Conservation (phyloP, 805 yeast genomes). For the Monosporozyma solicola region DNA sequence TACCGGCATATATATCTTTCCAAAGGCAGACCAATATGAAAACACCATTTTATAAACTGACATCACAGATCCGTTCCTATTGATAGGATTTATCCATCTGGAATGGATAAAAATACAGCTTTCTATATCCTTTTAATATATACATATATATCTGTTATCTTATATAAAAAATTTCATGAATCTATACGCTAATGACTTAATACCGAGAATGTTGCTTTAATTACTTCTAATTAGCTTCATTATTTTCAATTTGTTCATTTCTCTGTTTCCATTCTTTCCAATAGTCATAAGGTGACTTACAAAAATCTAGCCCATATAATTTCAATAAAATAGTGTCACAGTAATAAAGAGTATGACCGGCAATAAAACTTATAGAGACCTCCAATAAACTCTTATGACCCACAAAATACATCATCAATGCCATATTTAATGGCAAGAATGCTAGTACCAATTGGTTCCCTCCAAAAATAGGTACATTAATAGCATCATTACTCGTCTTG, state of each 20-base stretch:
- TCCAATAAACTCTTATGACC: slow-evolving; percentile 12
- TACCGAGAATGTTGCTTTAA: not conserved
- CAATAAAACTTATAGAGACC: slow-evolving; percentile 20
- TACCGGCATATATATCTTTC: slow-evolving; percentile 22
- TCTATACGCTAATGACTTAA: not conserved
- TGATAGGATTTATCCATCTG: not conserved
- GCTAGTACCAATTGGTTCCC: slow-evolving; percentile 16
- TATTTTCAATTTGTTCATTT: not conserved
- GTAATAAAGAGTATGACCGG: slow-evolving; percentile 25
- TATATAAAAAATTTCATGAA: not conserved
- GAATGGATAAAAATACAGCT: too few relatives aligned
- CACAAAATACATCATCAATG: slow-evolving; percentile 15
- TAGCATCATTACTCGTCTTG: slow-evolving; percentile 12
- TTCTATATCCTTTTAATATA: not conserved
- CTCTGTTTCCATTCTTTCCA: slow-evolving; percentile 12
- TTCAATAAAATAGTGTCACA: slow-evolving; percentile 19
- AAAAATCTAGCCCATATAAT: slow-evolving; percentile 22
- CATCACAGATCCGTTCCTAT: not conserved
- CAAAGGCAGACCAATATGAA: not conserved
- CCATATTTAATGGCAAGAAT: slow-evolving; percentile 18
- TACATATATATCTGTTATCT: not conserved
- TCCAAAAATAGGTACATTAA: slow-evolving; percentile 17
- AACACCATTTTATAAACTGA: not conserved
- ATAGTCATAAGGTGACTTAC: slow-evolving; percentile 22
- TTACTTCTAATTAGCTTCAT: not conserved